Base-by-base conservation (phyloP, 2,329 filamentous ascomycete species). In the Calcarisporium arbuscula region DNA sequence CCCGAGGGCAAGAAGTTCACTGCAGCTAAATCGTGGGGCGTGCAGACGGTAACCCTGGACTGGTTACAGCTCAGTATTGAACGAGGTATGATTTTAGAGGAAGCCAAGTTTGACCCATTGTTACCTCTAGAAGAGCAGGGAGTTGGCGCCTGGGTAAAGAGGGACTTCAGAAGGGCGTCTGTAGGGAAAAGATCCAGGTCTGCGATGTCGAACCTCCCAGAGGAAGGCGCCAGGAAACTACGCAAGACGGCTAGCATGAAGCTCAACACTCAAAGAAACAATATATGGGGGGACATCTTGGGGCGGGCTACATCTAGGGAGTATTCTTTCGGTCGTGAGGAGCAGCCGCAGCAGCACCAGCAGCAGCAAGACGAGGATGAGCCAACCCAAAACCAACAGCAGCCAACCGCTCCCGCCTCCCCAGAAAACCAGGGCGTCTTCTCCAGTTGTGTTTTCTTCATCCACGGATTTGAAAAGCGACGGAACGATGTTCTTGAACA, bases 251-350 rank as follows among this genome's bases (percentile, higher is more conserved):
- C 89, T 16, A 95, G 89, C 57, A 80, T 82, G 52, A 90, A 87
- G 55, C 65, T 96, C 20, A 80, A 73, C 38, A 83, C 72, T 32
- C 88, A 95, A 50, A 82, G 80, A 46, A 80, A 89, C 48, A 80
- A 77, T 19, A 72, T 96, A n/a, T 96, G 90, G 90, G 82, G 82
- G 5, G 86, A 94, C 49, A 94, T 98, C 39, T 73, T 92, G 17
- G 78, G 78, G 8, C 47, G 36, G 55, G 48, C 58, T 16, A 52
- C 48, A 10, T 58, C 58, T 2, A 53, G 53, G 28, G 57, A 60
- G 25, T 52, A 54, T 38, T 60, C 59, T 0, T 55, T 58, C 29
- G 49, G 46, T 17, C 40, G 48, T 11, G 52, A 54, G 6, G 39
- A 40, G 2, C 41, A 43, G 11, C 34, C 42, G 8, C 37, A 29